Evolutionary conservation across 2,329 filamentous ascomycete species (phyloP).

Genomic region (Ophiostoma sp.): DNA sequence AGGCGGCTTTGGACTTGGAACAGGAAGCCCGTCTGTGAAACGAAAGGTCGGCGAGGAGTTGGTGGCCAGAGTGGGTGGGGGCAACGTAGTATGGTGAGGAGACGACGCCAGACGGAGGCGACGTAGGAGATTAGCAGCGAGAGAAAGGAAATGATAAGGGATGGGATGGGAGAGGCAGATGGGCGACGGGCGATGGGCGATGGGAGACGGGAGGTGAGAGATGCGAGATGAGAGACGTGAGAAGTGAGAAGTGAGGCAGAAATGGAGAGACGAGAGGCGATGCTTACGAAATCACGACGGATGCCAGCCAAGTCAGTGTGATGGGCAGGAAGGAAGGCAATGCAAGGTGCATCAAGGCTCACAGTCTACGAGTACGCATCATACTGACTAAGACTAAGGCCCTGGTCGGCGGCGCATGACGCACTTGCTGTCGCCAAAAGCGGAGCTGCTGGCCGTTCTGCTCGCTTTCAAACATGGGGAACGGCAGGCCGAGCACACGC

Average conservation of each 20-base stretch:
- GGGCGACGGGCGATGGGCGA: too few species aligned
- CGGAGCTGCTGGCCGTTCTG: not conserved
- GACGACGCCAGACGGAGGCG: not conserved
- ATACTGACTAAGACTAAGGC: not conserved
- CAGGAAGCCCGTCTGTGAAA: constrained; percentile 1
- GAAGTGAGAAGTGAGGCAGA: not conserved
- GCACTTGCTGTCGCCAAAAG: not conserved
- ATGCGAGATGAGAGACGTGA: not conserved
- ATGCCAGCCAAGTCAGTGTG: too few species aligned
- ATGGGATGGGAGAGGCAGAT: too few species aligned
- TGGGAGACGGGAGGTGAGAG: not conserved
- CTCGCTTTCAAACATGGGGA: not conserved
- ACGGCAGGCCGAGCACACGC: too few species aligned
- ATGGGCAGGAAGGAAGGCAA: not conserved
- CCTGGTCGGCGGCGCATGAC: not conserved
- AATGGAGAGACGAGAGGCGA: not conserved
- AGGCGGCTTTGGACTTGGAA: not conserved
- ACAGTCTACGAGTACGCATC: not conserved
- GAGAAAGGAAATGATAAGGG: not conserved
- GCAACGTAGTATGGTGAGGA: constrained; percentile 2
- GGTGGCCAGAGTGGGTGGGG: not conserved
- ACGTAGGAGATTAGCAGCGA: not conserved
- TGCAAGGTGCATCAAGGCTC: constrained; percentile 8
- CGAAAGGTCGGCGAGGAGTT: not conserved
- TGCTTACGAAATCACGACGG: not conserved